Base-by-base conservation (phyloP, 2,329 filamentous ascomycete genomes). In the Sporothrix globosa region DNA sequence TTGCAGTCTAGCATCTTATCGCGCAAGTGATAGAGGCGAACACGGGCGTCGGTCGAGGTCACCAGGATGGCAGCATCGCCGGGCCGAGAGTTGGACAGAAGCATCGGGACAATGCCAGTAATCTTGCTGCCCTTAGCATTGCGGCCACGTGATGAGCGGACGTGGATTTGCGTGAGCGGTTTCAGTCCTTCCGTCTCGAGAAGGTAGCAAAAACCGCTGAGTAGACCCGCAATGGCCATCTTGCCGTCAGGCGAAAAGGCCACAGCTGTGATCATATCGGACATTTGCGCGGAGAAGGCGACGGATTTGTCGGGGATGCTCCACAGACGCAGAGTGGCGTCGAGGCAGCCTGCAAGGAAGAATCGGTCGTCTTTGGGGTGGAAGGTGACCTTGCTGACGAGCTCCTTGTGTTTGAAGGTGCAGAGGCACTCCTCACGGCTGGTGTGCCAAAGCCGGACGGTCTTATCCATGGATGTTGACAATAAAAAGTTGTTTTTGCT, bases 401-500 rank as follows among this genome's bases (percentile, higher is more conserved):
- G 93, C 78, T 99, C 96, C 75, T 90, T 92, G 80, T 98, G 96
- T 76, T 94, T 92, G 82, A 98, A 99, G 1, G 91, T 93, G 79
- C 93, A 97, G 0, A 99, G 84, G 76, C 93, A 97, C 76, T 98
- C 94, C 3, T 86, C 80, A 68, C 95, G 86, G 77, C 88, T 95
- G 73, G 96, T 85, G 80, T 99, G 96, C 95, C 96, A 99, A 63
- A 99, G 80, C 17, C 93, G 88, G 14, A 99, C 96, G 0, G 94
- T 97, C 82, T 97, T 97, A 79, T 99, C 96, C 93, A 98, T 97
- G 0, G 94, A 97, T 0, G 94, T 96, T 3, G 95, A 97, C 19
- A 99, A 84, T 39, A 99, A 81, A 75, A 99, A 99, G 79, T 97
- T 97, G 80, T 99, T 99, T 84, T 98, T 99, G 82, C 95, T 98